A percentile compares a stretch with the other conserved stretches of the same genome.
phyloP scores from a whole-genome alignment of 805 yeast genomes.

The Metahyphopichia silvanorum region DNA sequence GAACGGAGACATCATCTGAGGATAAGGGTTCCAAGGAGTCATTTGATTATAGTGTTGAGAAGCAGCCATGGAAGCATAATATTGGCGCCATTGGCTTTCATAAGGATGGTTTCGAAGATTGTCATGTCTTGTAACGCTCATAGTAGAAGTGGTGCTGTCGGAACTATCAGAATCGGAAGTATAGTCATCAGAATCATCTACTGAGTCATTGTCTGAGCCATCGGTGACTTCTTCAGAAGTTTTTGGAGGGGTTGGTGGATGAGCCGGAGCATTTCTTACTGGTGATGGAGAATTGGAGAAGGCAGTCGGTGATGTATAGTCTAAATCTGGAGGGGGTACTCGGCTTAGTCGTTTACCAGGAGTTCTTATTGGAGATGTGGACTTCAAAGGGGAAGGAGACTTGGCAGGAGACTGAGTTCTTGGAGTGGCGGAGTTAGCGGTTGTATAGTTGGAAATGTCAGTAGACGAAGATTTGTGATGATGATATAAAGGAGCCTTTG shows the following conservation, averaged over 20 bases:
- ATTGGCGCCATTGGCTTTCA: constrained; percentile 36
- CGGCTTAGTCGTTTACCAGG: constrained; percentile 1
- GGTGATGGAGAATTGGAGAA: not conserved
- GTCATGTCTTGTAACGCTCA: constrained; percentile 13
- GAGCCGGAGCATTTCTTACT: not conserved
- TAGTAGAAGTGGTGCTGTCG: constrained; percentile 2
- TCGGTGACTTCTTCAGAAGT: constrained; percentile 8
- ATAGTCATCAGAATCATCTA: constrained; percentile 7
- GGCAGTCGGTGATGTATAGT: no score
- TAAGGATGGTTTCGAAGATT: constrained; percentile 31
- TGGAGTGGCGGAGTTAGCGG: not conserved
- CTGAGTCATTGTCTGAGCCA: constrained; percentile 5
- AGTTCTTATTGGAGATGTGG: no score
- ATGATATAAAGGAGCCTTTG: not conserved
- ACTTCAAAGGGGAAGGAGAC: no score
- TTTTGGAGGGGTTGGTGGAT: not conserved
- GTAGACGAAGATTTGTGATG: not conserved
- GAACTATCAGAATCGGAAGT: constrained; percentile 7
- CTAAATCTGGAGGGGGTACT: constrained; percentile 3
- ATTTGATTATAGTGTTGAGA: not conserved
- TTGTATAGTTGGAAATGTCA: not conserved
- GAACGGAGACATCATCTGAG: constrained; percentile 4
- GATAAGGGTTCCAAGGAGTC: constrained; percentile 9
- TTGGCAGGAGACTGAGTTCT: not conserved
- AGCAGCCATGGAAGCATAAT: constrained; percentile 20